phyloP scores from a whole-genome alignment of 768 basidiomycete species.

The Termitomyces sp. region DNA sequence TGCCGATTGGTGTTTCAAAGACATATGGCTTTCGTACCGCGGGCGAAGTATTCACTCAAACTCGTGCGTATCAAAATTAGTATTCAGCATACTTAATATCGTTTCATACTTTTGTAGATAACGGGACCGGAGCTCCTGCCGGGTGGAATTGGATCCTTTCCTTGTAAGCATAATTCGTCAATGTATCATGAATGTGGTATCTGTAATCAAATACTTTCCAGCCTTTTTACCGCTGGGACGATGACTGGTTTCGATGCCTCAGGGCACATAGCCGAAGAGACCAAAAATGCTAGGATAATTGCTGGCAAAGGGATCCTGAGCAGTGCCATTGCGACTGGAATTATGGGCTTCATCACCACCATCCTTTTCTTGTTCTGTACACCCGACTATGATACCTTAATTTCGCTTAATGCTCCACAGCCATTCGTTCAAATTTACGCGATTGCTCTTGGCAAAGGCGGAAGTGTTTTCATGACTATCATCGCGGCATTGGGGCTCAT shows the following conservation, averaged over 20 bases:
- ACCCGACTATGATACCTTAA: slow-evolving; percentile 70
- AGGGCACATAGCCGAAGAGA: slow-evolving; percentile 86
- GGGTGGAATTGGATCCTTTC: slow-evolving; percentile 93
- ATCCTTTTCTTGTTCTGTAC: slow-evolving; percentile 84
- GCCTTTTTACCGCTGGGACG: slow-evolving; percentile 82
- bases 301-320: slow-evolving; percentile 80
- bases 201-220: slow-evolving; percentile 18
- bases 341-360: slow-evolving; percentile 69
- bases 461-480: slow-evolving; percentile 82
- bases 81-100: not conserved
- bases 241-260: slow-evolving; percentile 88
- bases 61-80: slow-evolving; percentile 42
- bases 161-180: slow-evolving; percentile 41
- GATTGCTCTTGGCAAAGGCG: slow-evolving; percentile 71
- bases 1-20: slow-evolving; percentile 83
- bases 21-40: slow-evolving; percentile 88
- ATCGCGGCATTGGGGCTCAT: slow-evolving; percentile 80
- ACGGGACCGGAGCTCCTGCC: slow-evolving; percentile 80
- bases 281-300: slow-evolving; percentile 76
- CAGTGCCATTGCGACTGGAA: slow-evolving; percentile 71
- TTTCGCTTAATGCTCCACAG: slow-evolving; percentile 76
- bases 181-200: not conserved
- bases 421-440: slow-evolving; percentile 89
- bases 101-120: slow-evolving; percentile 42
- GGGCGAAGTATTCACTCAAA: slow-evolving; percentile 76